A percentile compares a stretch with the other conserved stretches of the same genome.
Evolutionary conservation across 306 rosid genomes (phyloP).

Genomic region (Carpinus viminea): DNA sequence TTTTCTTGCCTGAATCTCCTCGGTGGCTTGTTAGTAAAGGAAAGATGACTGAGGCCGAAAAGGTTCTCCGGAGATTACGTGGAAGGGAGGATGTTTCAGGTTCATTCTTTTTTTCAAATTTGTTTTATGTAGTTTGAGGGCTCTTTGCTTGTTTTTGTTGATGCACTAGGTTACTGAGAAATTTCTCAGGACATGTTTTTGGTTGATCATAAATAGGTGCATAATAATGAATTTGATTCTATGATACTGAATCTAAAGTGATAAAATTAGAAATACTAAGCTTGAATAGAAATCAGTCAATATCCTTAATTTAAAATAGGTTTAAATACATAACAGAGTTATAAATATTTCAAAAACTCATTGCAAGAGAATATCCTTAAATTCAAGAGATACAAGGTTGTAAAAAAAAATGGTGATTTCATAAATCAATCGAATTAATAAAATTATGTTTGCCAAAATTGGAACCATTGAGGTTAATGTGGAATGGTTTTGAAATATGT

Average conservation of each 20-base stretch:
- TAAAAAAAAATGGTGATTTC: neutral
- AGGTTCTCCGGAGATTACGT: constrained; percentile 70
- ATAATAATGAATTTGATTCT: neutral
- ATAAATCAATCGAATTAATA: neutral
- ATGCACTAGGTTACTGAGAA: neutral
- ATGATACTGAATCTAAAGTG: neutral
- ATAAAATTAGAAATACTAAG: neutral
- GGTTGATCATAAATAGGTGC: neutral
- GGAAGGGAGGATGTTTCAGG: constrained; percentile 91
- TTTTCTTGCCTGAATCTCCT: constrained; percentile 91
- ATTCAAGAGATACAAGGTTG: neutral
- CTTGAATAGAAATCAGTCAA: neutral
- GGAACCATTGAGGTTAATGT: neutral
- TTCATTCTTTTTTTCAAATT: constrained; percentile 22
- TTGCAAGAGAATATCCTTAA: neutral
- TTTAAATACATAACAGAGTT: neutral
- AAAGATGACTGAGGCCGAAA: constrained; percentile 72
- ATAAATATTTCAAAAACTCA: too few species aligned
- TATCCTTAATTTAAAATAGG: neutral
- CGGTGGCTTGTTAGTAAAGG: constrained; percentile 91
- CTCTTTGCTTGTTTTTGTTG: neutral
- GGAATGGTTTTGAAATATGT: neutral
- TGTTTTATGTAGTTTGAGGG: constrained; percentile 1
- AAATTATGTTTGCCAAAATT: neutral
- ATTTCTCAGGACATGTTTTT: neutral